Base-by-base conservation (phyloP, 148 eudicot species). In the Heliosperma pusillum region DNA sequence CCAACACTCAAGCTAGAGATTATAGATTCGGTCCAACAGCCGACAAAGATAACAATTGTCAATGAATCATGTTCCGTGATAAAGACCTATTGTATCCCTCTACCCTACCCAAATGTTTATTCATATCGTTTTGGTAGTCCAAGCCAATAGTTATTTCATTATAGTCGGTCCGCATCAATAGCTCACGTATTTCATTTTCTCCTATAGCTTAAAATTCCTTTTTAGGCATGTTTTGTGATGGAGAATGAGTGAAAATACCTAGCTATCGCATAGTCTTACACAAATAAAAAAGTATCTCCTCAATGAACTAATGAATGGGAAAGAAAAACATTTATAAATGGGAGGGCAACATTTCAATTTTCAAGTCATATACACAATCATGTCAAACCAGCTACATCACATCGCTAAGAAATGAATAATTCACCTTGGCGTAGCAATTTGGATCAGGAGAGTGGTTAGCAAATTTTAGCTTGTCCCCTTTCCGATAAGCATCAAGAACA, bases 371-470 rank as follows among this genome's bases (percentile, higher is more conserved):
- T 36, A 36, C 42, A 10, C 42, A 36, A 36, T 36, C 42, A 50
- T 50, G 4, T 50, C 13, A 50, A 16, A 10, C 17, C 12, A 47
- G 53, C 53, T 47, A 47, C 53, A 47, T 11, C 53, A 47, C 53
- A 15, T 66, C 33, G 25, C 47, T 44, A 66, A 15, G 33, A 24
- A n/a, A 74, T 24, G n/a, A 64, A 33, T 15, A 40, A 25, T 29
- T 61, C 86, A 95, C 98, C 97, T 95, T 95, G 1, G 98, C 97
- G 66, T 87, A 95, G 77, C 98, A 95, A 81, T 95, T 95, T 62
- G 98, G 98, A 73, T 85, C 91, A 66, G 97, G 96, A 40, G 98
- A 90, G 84, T 95, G 98, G 79, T 95, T 95, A 52, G 98, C 98
- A 83, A 95, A 95, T 80, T 95, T 95, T 73, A 95, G 82, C 78